Percentiles rank a stretch among this genome's conserved stretches.
Evolutionary conservation across 768 basidiomycete genomes (phyloP).

Genomic region (Lactarius pseudohatsudake): DNA sequence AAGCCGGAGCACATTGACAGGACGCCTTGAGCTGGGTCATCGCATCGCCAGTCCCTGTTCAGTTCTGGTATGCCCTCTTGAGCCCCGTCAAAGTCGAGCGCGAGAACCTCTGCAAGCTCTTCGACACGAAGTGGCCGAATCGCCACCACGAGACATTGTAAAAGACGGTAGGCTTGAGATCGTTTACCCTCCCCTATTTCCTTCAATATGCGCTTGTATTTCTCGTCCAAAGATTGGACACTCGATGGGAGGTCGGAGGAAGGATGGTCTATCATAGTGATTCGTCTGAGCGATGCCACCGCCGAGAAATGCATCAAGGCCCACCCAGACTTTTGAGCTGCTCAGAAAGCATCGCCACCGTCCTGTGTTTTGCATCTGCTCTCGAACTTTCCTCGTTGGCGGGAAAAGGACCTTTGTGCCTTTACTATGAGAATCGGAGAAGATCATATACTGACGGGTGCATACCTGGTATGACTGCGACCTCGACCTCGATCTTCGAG

Average conservation of each 20-base stretch:
- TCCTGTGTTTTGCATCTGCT: neutral
- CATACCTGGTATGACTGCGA: neutral
- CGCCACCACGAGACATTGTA: neutral
- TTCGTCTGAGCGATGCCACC: neutral
- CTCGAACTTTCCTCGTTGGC: neutral
- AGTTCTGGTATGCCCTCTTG: neutral
- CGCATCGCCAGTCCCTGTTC: neutral
- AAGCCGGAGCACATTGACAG: neutral
- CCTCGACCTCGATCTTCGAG: neutral
- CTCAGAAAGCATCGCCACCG: neutral
- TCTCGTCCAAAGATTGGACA: neutral
- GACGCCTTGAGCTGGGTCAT: neutral
- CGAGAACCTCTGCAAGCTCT: neutral
- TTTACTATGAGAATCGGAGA: neutral
- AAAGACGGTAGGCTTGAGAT: neutral
- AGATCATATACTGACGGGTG: neutral
- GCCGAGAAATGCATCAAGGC: neutral
- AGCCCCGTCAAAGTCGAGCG: neutral
- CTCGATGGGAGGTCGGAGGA: neutral
- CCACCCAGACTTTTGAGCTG: neutral
- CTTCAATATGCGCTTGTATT: neutral
- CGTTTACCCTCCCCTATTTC: neutral
- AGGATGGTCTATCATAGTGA: neutral
- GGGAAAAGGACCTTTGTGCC: neutral
- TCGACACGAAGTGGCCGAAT: slow-evolving; percentile 5